Base-by-base conservation (phyloP, 345 rosid species). In the Adansonia digitata region DNA sequence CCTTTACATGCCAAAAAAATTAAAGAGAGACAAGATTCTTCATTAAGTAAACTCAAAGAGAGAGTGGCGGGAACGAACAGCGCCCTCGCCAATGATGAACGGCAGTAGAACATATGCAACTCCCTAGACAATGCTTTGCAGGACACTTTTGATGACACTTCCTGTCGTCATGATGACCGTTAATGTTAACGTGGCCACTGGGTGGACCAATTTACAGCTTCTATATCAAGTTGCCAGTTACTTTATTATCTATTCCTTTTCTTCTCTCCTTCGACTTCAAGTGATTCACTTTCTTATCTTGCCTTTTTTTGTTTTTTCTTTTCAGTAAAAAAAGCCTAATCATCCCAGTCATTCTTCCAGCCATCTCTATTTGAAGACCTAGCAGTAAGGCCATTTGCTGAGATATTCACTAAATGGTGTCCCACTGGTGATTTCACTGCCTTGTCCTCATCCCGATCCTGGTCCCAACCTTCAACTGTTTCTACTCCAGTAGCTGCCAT, bases 281-380 rank as follows among this genome's bases (percentile, higher is more conserved):
- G 5, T 43, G 13, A 24, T 66, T 14, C 20, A 11, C 26, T 63
- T 51, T 62, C 42, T 45, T 29, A 10, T 56, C 10, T 57, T n/a
- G 7, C 12, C 39, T 12, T 56, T 51, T 48, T 17, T 12, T n/a
- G 0, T 2, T 51, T n/a, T n/a, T n/a, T n/a, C n/a, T n/a, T n/a
- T n/a, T n/a, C n/a, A n/a, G n/a, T n/a, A n/a, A 24, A 31, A 67
- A 68, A 29, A 22, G 20, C 72, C 88, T 91, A 94, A 78, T 83
- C 88, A 35, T 91, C 94, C 97, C 98, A 92, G 74, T 88, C 89
- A 31, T 87, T 80, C 63, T 89, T 94, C 98, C 97, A 92, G 22
- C 91, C 95, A 71, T 92, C 93, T 81, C 79, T 85, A 77, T 67
- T 90, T 2, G 92, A n/a, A 79, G 85, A 80, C 83, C 98, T 85